These are phyloP conservation scores for Zanthoxylum bungeanum DNA, from an alignment of 345 rosid species.

Conservation along the genomic window DNA sequence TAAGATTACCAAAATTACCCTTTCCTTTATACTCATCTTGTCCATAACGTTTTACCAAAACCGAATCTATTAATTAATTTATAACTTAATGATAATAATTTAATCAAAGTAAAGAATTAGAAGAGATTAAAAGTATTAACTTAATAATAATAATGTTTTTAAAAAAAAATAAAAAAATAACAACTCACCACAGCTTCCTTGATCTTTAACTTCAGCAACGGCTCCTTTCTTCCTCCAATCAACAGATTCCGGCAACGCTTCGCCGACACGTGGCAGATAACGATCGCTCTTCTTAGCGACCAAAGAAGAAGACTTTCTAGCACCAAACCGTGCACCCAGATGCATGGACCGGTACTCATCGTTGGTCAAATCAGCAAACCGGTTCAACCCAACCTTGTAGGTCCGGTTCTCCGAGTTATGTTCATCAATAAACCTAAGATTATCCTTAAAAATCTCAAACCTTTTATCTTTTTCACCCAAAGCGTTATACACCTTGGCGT, in stretches of 20 bases:
- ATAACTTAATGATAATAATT: not conserved
- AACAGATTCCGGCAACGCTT: conserved; percentile 57
- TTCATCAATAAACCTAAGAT: conserved; percentile 72
- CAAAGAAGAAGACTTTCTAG: conserved; percentile 28
- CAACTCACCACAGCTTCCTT: conserved; percentile 74
- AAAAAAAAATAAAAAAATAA: too few relatives aligned
- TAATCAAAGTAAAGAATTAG: not conserved
- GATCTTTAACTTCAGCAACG: conserved; percentile 71
- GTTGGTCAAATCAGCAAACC: conserved; percentile 85
- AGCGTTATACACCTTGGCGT: conserved; percentile 60
- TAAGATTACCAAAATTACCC: conserved; percentile 7
- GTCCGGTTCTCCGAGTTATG: conserved; percentile 62
- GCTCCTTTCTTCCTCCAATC: conserved; percentile 90
- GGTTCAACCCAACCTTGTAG: conserved; percentile 67
- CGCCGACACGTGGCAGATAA: conserved; percentile 53
- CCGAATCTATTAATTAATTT: not conserved
- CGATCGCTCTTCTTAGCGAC: conserved; percentile 42
- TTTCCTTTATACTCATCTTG: too few relatives aligned
- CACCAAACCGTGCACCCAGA: conserved; percentile 45
- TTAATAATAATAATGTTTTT: too few relatives aligned
- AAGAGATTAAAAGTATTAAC: not conserved
- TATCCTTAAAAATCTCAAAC: conserved; percentile 75
- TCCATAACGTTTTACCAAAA: too few relatives aligned
- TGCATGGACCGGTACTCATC: conserved; percentile 80
- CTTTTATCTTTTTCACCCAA: conserved; percentile 68